Evolutionary conservation across 2,329 filamentous ascomycete genomes (phyloP).

Genomic region (Fusarium avenaceum): DNA sequence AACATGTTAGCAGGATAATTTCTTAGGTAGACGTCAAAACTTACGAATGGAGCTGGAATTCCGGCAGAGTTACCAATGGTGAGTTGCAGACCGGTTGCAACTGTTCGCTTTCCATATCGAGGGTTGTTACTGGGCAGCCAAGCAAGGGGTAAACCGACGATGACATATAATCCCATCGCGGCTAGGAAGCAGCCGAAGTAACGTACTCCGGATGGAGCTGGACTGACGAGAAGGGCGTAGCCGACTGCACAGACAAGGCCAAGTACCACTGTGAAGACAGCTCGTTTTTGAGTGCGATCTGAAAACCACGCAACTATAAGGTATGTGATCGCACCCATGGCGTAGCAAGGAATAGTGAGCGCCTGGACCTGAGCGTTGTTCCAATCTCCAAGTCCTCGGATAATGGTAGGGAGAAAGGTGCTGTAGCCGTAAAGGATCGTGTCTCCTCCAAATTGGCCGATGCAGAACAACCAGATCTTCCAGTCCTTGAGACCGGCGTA

Average conservation of each 20-base stretch:
- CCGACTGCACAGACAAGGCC: conserved; percentile 66
- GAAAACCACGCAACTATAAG: conserved; percentile 69
- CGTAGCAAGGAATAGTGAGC: conserved; percentile 77
- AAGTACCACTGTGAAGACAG: conserved; percentile 66
- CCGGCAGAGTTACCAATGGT: conserved; percentile 73
- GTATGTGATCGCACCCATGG: conserved; percentile 71
- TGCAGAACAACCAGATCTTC: conserved; percentile 73
- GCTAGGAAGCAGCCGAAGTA: conserved; percentile 75
- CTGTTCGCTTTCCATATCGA: conserved; percentile 74
- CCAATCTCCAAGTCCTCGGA: conserved; percentile 67
- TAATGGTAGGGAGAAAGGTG: conserved; percentile 77
- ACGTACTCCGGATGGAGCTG: conserved; percentile 65
- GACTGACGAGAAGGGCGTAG: conserved; percentile 70
- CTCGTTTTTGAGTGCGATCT: conserved; percentile 69
- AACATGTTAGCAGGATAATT: background rate
- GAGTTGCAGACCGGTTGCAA: conserved; percentile 72
- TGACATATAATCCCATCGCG: conserved; percentile 70
- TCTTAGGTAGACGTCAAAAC: rapidly evolving
- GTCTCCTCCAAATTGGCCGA: conserved; percentile 72
- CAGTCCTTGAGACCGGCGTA: conserved; percentile 68
- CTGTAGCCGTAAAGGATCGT: conserved; percentile 74
- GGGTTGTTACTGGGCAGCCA: conserved; percentile 70
- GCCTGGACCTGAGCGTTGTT: conserved; percentile 64
- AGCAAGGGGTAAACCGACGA: conserved; percentile 55
- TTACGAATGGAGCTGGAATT: conserved; percentile 70